Evolutionary conservation across 106 monocot genomes (phyloP).

Genomic region (Vanilla planifolia): DNA sequence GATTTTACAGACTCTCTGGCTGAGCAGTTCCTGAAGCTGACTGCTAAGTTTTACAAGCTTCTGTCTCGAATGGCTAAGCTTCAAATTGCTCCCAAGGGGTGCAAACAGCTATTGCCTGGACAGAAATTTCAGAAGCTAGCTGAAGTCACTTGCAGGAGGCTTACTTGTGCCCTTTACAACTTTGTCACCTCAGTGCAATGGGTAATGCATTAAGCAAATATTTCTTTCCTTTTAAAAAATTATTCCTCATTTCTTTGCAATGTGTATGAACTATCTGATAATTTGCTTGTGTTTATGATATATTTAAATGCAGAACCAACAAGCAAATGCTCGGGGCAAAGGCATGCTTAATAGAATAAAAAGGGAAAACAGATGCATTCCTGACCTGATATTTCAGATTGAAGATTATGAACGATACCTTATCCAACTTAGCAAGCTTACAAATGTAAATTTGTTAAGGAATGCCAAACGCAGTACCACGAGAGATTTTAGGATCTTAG

Average conservation of each 20-base stretch:
- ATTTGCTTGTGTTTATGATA: background rate
- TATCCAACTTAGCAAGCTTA: slow-evolving; percentile 72
- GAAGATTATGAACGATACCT: slow-evolving; percentile 94
- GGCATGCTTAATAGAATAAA: slow-evolving; percentile 66
- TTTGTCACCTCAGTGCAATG: slow-evolving; percentile 66
- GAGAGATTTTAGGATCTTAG: slow-evolving; percentile 81
- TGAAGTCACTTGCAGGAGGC: slow-evolving; percentile 71
- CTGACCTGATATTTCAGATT: slow-evolving; percentile 85
- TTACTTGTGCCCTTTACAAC: slow-evolving; percentile 68
- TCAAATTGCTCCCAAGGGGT: slow-evolving; percentile 61
- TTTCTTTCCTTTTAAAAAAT: background rate
- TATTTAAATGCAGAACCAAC: slow-evolving; percentile 44
- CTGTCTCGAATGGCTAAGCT: slow-evolving; percentile 67
- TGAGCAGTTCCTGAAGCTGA: slow-evolving; percentile 63
- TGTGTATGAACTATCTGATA: background rate
- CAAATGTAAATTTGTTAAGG: slow-evolving; percentile 77
- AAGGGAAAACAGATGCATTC: slow-evolving; percentile 85
- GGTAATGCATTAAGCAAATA: slow-evolving; percentile 20
- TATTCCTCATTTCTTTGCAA: background rate
- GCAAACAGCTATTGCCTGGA: slow-evolving; percentile 49
- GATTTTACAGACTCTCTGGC: slow-evolving; percentile 62
- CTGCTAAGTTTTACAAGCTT: slow-evolving; percentile 78
- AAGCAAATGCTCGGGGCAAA: slow-evolving; percentile 25
- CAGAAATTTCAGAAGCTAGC: slow-evolving; percentile 73
- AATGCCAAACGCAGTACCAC: slow-evolving; percentile 89